These are phyloP conservation scores for Klebsormidium nitens DNA, from an alignment of 139 green algal species.

Conservation along the genomic window DNA sequence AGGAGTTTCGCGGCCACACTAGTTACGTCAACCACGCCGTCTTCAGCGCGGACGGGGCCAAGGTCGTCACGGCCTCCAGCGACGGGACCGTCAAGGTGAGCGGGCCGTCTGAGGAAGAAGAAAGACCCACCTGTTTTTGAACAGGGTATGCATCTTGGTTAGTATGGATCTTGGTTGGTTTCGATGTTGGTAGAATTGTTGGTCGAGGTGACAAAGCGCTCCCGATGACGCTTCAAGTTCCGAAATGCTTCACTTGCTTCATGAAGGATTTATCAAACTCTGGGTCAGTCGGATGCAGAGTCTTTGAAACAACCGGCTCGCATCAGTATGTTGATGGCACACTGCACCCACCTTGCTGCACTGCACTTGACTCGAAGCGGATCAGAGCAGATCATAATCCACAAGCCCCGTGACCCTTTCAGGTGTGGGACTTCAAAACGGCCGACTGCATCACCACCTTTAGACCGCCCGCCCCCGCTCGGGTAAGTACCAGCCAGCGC, in stretches of 20 bases:
- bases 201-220: too few relatives aligned
- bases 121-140: neutral
- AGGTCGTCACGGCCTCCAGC: conserved; percentile 65
- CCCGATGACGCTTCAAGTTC: too few relatives aligned
- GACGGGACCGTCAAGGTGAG: conserved; percentile 73
- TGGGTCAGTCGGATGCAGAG: too few relatives aligned
- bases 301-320: too few relatives aligned
- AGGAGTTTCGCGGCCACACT: conserved; percentile 92
- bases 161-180: neutral
- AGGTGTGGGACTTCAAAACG: conserved; percentile 86
- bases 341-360: too few relatives aligned
- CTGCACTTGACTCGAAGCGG: too few relatives aligned
- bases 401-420: too few relatives aligned
- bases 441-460: conserved; percentile 70
- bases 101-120: too few relatives aligned
- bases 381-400: too few relatives aligned
- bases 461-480: conserved; percentile 25
- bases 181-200: neutral
- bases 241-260: too few relatives aligned
- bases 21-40: conserved; percentile 85
- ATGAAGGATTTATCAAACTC: too few relatives aligned
- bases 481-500: conserved; percentile 24
- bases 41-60: conserved; percentile 69
- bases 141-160: neutral
- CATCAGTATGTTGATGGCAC: too few relatives aligned